These are phyloP conservation scores for Solanum paucissectum DNA, from an alignment of 257 asterid genomes.

Conservation along the genomic window DNA sequence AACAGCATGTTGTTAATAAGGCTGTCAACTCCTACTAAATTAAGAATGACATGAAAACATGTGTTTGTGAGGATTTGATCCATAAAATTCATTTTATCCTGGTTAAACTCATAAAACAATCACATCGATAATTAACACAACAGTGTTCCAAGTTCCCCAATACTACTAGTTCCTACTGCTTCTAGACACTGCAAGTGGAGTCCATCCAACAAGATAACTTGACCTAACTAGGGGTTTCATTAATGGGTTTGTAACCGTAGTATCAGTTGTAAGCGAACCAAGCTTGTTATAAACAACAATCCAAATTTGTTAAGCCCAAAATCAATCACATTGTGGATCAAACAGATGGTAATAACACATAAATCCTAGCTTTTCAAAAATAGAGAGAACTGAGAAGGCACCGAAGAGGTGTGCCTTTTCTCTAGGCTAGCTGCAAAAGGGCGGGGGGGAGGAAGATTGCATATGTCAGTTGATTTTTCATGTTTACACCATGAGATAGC, in stretches of 20 bases:
- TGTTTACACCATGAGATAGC: not conserved
- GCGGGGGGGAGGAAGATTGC: not conserved
- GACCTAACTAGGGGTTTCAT: not conserved
- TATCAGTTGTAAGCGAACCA: not conserved
- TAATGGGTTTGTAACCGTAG: not conserved
- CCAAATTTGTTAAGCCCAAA: not conserved
- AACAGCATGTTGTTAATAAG: not conserved
- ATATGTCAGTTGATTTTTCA: not conserved
- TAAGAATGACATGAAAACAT: not conserved
- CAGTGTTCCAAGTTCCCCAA: not conserved
- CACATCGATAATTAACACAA: not conserved
- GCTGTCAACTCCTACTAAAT: not conserved
- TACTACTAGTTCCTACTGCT: not conserved
- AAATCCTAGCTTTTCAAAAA: not conserved
- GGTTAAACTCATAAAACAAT: not conserved
- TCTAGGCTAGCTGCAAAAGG: not conserved
- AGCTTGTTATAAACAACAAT: not conserved
- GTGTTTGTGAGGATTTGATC: not conserved
- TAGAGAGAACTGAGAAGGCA: not conserved
- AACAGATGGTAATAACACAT: not conserved
- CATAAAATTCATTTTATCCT: not conserved
- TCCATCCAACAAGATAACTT: not conserved
- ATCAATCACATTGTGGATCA: not conserved
- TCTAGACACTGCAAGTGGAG: not conserved
- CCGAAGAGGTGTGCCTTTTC: not conserved